Percentiles rank a stretch among this genome's conserved stretches.
Conservation (phyloP, 208 protist species). For the Acanthamoeba castellanii region DNA sequence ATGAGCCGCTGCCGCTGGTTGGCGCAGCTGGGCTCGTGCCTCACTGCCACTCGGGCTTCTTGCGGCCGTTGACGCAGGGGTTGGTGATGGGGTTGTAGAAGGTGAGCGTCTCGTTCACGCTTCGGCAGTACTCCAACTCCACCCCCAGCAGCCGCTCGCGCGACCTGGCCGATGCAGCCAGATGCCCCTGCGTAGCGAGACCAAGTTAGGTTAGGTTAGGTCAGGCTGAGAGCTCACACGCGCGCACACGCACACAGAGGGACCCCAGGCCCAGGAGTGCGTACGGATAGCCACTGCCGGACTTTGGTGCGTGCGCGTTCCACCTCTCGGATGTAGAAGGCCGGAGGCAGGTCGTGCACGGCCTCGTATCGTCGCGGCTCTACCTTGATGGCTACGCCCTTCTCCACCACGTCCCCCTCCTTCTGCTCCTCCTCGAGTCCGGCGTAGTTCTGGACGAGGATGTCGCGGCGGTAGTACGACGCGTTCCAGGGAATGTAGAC, state of each 20-base stretch:
- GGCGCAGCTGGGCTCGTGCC: too few relatives aligned
- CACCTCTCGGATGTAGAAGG: slow-evolving; percentile 42
- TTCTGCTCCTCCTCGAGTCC: neutral
- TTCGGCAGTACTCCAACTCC: slow-evolving; percentile 42
- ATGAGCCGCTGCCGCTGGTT: neutral
- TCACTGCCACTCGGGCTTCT: slow-evolving; percentile 28
- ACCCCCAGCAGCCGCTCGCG: neutral
- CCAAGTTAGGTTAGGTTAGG: too few relatives aligned
- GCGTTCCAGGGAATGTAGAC: slow-evolving; percentile 39
- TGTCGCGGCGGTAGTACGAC: slow-evolving; percentile 7
- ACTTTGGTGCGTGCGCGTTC: slow-evolving; percentile 38
- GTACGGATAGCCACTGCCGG: neutral
- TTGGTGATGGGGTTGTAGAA: neutral
- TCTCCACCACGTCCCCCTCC: neutral
- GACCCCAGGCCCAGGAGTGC: neutral
- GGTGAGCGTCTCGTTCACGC: slow-evolving; percentile 28
- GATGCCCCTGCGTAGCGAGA: too few relatives aligned
- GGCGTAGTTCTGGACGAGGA: slow-evolving; percentile 25
- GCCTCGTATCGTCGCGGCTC: slow-evolving; percentile 40
- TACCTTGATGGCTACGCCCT: neutral
- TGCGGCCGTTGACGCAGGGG: neutral
- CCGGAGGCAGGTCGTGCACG: neutral
- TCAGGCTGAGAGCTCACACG: too few relatives aligned
- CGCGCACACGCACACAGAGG: neutral
- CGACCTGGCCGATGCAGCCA: neutral